A percentile compares a stretch with the other conserved stretches of the same genome.
phyloP scores from a whole-genome alignment of 805 yeast genomes.

The Candida argentea region DNA sequence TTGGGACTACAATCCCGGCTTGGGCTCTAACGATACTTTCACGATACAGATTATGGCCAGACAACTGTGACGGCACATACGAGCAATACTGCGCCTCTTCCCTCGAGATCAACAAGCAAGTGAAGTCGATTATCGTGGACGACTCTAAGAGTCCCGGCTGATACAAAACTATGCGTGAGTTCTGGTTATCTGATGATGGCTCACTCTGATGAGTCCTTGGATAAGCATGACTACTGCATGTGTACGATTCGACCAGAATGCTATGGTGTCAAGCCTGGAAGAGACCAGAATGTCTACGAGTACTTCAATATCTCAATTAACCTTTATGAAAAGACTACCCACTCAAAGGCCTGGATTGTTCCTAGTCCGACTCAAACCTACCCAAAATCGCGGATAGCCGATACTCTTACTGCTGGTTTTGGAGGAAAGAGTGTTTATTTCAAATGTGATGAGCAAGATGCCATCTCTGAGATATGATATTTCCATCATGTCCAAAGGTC shows the following conservation, averaged over 20 bases:
- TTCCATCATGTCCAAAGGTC: slow-evolving; percentile 16
- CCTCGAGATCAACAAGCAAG: slow-evolving; percentile 27
- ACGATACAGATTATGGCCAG: slow-evolving; percentile 88
- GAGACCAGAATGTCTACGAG: slow-evolving; percentile 49
- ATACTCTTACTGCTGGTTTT: slow-evolving; percentile 40
- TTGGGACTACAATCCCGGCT: slow-evolving; percentile 74
- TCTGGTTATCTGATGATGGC: slow-evolving; percentile 72
- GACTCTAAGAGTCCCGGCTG: slow-evolving; percentile 40
- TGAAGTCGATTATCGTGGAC: slow-evolving; percentile 18
- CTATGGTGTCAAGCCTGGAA: slow-evolving; percentile 30
- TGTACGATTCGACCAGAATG: slow-evolving; percentile 68
- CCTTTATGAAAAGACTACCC: slow-evolving; percentile 45
- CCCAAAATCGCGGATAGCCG: slow-evolving; percentile 42
- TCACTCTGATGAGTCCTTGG: slow-evolving; percentile 85
- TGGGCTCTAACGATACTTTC: slow-evolving; percentile 61
- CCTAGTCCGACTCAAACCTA: slow-evolving; percentile 58
- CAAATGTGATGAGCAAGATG: slow-evolving; percentile 45
- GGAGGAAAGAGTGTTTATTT: slow-evolving; percentile 49
- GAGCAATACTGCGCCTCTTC: slow-evolving; percentile 65
- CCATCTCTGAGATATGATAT: slow-evolving; percentile 17
- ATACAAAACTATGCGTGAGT: slow-evolving; percentile 41
- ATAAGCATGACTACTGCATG: slow-evolving; percentile 92
- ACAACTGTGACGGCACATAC: slow-evolving; percentile 74
- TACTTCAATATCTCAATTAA: slow-evolving; percentile 54
- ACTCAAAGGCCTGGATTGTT: slow-evolving; percentile 56